phyloP scores from a whole-genome alignment of 176 grass and related monocot species.

The Musa itinerans region DNA sequence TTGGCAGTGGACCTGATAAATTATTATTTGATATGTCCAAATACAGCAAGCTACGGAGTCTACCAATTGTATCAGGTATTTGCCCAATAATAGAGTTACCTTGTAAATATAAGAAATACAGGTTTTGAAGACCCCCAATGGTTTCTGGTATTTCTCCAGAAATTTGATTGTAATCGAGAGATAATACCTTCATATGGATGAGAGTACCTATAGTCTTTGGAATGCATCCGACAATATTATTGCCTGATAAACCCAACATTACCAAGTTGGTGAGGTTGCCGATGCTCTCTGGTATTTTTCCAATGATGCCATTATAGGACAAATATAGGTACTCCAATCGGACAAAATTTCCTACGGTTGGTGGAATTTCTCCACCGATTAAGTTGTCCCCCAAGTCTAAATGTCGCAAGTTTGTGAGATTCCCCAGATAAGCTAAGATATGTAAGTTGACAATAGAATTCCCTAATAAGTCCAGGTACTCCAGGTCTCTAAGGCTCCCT shows the following conservation, averaged over 20 bases:
- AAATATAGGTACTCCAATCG: neutral
- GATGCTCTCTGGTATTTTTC: constrained; percentile 1
- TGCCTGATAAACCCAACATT: neutral
- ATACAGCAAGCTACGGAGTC: neutral
- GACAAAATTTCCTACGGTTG: too few relatives aligned
- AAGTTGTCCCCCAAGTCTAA: too few relatives aligned
- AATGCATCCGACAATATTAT: neutral
- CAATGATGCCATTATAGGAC: constrained; percentile 5
- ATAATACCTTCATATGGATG: neutral
- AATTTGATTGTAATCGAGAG: neutral
- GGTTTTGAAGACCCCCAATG: neutral
- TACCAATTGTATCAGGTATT: neutral
- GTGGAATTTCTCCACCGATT: too few relatives aligned
- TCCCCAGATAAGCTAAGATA: too few relatives aligned
- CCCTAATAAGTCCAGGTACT: too few relatives aligned
- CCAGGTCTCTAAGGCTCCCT: too few relatives aligned
- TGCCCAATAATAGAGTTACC: neutral
- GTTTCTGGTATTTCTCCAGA: neutral
- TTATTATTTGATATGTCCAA: neutral
- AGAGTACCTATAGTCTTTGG: neutral
- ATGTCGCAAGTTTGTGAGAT: too few relatives aligned
- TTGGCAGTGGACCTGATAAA: neutral
- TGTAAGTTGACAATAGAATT: too few relatives aligned
- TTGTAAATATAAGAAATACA: neutral
- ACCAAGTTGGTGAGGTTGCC: constrained; percentile 9